These are phyloP conservation scores for Trametes cubensis DNA, from an alignment of 768 basidiomycete genomes.

Conservation along the genomic window DNA sequence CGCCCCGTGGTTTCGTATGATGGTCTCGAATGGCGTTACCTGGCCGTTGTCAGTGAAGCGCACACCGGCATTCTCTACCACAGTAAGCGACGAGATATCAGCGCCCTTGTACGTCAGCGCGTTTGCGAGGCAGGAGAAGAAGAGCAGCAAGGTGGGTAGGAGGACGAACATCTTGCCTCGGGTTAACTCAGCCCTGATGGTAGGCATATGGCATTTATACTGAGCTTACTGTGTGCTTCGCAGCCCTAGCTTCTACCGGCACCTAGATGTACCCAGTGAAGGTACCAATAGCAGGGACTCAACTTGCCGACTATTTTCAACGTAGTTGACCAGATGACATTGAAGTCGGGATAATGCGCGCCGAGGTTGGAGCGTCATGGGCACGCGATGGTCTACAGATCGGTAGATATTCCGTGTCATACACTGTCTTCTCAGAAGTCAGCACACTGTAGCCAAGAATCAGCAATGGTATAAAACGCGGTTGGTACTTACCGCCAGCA, in stretches of 20 bases:
- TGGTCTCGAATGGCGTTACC: conserved; percentile 48
- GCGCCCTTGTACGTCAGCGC: conserved; percentile 52
- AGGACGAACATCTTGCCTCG: conserved; percentile 11
- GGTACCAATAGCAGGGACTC: no score
- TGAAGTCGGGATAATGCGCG: neutral
- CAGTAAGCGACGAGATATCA: conserved; percentile 56
- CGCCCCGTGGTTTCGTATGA: conserved; percentile 54
- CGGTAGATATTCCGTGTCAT: no score
- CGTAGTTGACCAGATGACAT: conserved; percentile 5
- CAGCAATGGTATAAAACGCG: neutral
- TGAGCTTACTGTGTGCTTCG: no score
- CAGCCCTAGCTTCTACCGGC: no score
- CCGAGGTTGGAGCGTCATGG: neutral
- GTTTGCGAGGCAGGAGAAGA: conserved; percentile 15
- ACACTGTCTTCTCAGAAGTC: no score
- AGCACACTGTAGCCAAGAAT: no score
- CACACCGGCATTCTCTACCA: conserved; percentile 53
- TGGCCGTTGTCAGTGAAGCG: conserved; percentile 46
- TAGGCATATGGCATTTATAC: no score
- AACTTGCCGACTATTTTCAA: neutral
- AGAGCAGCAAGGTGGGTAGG: conserved; percentile 19
- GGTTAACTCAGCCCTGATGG: neutral
- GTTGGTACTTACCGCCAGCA: no score
- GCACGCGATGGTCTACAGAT: neutral
- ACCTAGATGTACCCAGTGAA: no score